phyloP scores from a whole-genome alignment of 2,329 filamentous ascomycete genomes.

The Aspergillus japonicus region DNA sequence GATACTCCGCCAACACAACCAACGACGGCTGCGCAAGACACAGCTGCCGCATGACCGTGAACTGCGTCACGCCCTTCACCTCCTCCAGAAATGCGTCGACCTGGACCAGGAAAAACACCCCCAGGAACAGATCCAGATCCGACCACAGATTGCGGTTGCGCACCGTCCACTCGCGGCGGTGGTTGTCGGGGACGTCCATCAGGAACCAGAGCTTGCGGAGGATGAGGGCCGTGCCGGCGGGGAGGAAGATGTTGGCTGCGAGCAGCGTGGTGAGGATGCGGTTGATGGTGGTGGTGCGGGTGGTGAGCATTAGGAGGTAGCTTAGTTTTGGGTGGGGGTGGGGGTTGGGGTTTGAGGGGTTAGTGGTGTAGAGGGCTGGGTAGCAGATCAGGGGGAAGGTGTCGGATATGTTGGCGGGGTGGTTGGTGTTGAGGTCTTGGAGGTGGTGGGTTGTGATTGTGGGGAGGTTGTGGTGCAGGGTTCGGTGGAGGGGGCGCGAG shows the following conservation, averaged over 20 bases:
- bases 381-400: conserved; percentile 63
- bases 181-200: conserved; percentile 64
- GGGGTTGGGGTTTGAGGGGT: conserved; percentile 19
- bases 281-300: conserved; percentile 55
- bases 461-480: conserved; percentile 60
- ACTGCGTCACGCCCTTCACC: conserved; percentile 53
- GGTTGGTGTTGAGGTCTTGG: conserved; percentile 29
- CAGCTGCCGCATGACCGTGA: conserved; percentile 54
- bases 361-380: conserved; percentile 52
- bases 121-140: conserved; percentile 59
- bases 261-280: conserved; percentile 65
- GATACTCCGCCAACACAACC: conserved; percentile 29
- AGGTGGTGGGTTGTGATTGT: conserved; percentile 58
- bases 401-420: not conserved
- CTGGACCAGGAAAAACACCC: conserved; percentile 68
- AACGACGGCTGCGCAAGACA: conserved; percentile 61
- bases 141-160: conserved; percentile 56
- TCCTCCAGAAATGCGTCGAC: conserved; percentile 68
- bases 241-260: conserved; percentile 57
- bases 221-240: conserved; percentile 46
- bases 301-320: conserved; percentile 64
- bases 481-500: conserved; percentile 61
- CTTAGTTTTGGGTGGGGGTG: conserved; percentile 18
- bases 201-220: conserved; percentile 71
- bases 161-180: conserved; percentile 55